Evolutionary conservation across 208 protist species (phyloP), one percentile per base, ranked within the genome.

Genomic region (Leishmania mexicana): DNA sequence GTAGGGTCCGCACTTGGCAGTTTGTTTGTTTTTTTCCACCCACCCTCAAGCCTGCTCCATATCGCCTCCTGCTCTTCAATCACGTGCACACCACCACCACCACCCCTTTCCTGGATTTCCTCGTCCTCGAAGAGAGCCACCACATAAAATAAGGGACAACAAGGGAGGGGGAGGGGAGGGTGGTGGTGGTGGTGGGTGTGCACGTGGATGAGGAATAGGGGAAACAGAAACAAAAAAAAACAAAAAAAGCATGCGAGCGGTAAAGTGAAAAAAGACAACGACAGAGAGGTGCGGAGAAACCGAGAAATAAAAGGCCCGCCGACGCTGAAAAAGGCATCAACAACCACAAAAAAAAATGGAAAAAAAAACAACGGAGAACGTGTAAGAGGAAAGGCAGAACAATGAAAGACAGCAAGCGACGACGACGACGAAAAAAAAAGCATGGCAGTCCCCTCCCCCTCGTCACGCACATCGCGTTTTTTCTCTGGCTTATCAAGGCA

Each of bases 361-460:
- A 35, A 35, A 35, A 35, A 35, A 35, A 35, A 35, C 31, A n/a
- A 51, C n/a, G 35, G 38, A 49, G 21, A 45, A 72, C 40, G 38
- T 31, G 42, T 72, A 40, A 49, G 47, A 21, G 45, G 71, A 58
- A 40, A 60, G 17, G 35, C 1, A 28, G 24, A n/a, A 76, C 45
- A 21, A 38, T 28, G n/a, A 35, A 47, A 71, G 65, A 62, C 2
- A 77, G 73, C 78, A 87, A 47, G 31, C 31, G 31, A 35, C 31
- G 31, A 35, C 31, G 31, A 35, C 31, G 31, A 79, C 19, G 42
- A 83, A 80, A 51, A 75, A 67, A 79, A 82, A 80, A 81, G 19
- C 15, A 75, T 24, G 64, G 57, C 74, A 83, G 76, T 38, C 58
- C 75, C 15, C 51, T 47, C 31, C 31, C 31, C 31, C 31, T 35